phyloP scores from a whole-genome alignment of 345 rosid species.

The Corchorus capsularis region DNA sequence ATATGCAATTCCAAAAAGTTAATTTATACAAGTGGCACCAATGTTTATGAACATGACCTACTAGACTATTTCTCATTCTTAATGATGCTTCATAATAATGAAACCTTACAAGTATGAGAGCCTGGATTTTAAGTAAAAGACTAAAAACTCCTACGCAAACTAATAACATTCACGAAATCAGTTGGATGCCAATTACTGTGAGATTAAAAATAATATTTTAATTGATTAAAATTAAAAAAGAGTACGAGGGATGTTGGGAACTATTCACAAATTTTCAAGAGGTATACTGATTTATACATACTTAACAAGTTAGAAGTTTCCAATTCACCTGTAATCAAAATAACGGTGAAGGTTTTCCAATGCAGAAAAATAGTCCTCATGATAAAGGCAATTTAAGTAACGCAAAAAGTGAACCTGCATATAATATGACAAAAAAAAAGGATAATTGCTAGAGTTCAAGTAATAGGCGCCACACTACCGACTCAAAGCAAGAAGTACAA shows the following conservation, averaged over 20 bases:
- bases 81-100: background rate
- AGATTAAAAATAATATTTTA: background rate
- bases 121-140: background rate
- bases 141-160: background rate
- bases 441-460: conserved; percentile 17
- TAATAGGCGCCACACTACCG: conserved; percentile 8
- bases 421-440: conserved; percentile 22
- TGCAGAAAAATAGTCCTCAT: conserved; percentile 88
- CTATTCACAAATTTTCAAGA: background rate
- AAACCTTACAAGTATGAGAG: conserved; percentile 3
- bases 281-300: background rate
- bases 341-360: conserved; percentile 87
- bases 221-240: background rate
- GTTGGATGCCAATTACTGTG: conserved; percentile 1
- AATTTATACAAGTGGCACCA: background rate
- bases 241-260: background rate
- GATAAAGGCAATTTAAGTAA: conserved; percentile 82
- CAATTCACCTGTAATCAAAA: conserved; percentile 88
- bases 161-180: background rate
- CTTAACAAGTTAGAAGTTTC: background rate
- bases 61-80: background rate
- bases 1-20: conserved; percentile 4
- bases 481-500: conserved; percentile 8
- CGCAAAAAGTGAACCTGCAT: conserved; percentile 93
- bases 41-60: background rate